Base-by-base conservation (phyloP, 2,329 filamentous ascomycete genomes). In the Diaporthe citri region DNA sequence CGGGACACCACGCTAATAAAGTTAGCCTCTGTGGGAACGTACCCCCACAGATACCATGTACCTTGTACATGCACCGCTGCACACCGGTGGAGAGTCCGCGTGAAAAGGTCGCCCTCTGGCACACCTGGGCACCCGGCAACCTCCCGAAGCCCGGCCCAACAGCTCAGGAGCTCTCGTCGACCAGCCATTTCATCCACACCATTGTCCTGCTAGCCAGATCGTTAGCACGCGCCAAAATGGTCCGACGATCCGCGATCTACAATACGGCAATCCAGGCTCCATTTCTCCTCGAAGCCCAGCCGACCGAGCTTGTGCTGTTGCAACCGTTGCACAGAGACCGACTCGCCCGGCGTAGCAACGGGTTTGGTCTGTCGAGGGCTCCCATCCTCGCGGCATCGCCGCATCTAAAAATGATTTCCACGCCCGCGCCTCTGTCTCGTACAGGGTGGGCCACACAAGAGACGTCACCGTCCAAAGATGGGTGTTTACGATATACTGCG, bases 1-100 rank as follows among this genome's bases (percentile, higher is more conserved):
- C 64, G 46, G 64, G 64, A 67, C 64, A 69, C 34, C 64, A 28
- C 48, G 48, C 64, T 69, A 69, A 69, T 69, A 69, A n/a, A 67
- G 62, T 52, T 69, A 69, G 64, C 64, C 48, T 55, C 31, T 55
- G 64, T 69, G 64, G 64, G 48, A 41, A 55, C 48, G n/a, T 28
- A 36, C 22, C 34, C 46, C 31, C 64, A 66, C 62, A n/a, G 62
- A 51, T 34, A 48, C 4, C 62, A 48, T 51, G 62, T 62, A 62
- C 36, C 17, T 12, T 66, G 22, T 67, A 51, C 43, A 15, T 20
- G 34, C 13, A 25, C n/a, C 8, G 20, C 64, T 67, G 48, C 64
- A 55, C 64, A 69, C 64, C 64, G 64, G 62, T 67, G 62, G 46
- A 36, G 17, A 67, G 64, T 25, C 62, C 62, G 62, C 62, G 31